Conservation (phyloP, 176 grass and related monocot genomes). For the Musa itinerans region DNA sequence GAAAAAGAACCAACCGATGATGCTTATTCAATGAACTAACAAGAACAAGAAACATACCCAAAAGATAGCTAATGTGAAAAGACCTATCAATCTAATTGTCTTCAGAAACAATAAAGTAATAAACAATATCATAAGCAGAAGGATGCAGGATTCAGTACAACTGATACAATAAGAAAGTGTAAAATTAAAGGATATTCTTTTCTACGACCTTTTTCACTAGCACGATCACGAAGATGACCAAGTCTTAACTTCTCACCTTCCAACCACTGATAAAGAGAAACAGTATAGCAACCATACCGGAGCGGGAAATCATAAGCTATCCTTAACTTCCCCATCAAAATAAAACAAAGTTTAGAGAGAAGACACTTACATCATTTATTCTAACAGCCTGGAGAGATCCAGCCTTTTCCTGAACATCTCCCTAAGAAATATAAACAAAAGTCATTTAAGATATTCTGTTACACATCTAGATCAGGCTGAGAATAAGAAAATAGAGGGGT, state of each 20-base stretch:
- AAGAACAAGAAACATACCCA: background rate
- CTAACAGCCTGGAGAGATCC: conserved; percentile 63
- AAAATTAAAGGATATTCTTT: conserved; percentile 95
- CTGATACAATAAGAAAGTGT: conserved; percentile 10
- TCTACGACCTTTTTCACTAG: conserved; percentile 89
- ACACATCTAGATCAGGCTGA: background rate
- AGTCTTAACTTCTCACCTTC: conserved; percentile 91
- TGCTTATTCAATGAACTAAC: background rate
- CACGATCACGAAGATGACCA: conserved; percentile 90
- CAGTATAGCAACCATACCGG: conserved; percentile 1
- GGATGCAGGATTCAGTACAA: background rate
- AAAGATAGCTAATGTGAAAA: background rate
- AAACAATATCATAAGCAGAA: background rate
- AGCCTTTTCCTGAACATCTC: conserved; percentile 94
- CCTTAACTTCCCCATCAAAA: conserved; percentile 12
- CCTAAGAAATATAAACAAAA: conserved; percentile 40
- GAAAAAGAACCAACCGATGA: background rate
- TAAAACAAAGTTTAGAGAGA: background rate
- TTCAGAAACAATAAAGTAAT: background rate
- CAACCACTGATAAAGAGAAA: conserved; percentile 60
- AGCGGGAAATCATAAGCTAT: background rate
- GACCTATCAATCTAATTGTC: background rate
- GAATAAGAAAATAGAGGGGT: conserved; percentile 14
- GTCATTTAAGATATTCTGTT: conserved; percentile 11
- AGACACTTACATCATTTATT: conserved; percentile 91